A percentile compares a stretch with the other conserved stretches of the same genome.
These are phyloP conservation scores for Microsporum audouinii DNA, from an alignment of 2,329 filamentous ascomycete species.

Conservation along the genomic window DNA sequence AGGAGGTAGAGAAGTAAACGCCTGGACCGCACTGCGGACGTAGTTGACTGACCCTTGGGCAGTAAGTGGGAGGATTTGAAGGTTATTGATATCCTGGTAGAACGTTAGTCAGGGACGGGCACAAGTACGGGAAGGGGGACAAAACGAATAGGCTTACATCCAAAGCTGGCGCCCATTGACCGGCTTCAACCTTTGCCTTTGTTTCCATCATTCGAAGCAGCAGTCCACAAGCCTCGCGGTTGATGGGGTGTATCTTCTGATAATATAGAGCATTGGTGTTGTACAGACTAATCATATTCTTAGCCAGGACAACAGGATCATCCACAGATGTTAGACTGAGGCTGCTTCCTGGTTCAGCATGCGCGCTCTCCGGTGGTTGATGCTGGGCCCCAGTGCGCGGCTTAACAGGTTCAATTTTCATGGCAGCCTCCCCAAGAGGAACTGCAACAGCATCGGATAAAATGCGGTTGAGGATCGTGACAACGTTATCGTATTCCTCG, in stretches of 20 bases:
- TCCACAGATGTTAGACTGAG: constrained; percentile 56
- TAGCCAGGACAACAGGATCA: constrained; percentile 52
- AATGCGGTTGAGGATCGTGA: constrained; percentile 76
- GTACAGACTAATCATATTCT: constrained; percentile 53
- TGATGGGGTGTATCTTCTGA: constrained; percentile 46
- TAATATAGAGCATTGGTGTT: constrained; percentile 49
- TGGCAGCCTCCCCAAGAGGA: constrained; percentile 69
- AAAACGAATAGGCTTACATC: constrained; percentile 44
- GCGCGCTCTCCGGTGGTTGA: constrained; percentile 36
- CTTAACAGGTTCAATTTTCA: constrained; percentile 69
- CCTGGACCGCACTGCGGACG: constrained; percentile 69
- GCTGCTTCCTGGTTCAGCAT: constrained; percentile 30
- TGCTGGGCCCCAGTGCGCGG: constrained; percentile 43
- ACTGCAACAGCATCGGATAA: constrained; percentile 69
- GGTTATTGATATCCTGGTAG: constrained; percentile 54
- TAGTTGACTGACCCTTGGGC: constrained; percentile 62
- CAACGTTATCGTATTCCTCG: constrained; percentile 90
- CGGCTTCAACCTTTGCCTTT: constrained; percentile 47
- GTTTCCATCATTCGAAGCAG: constrained; percentile 51
- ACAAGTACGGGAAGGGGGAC: constrained; percentile 1
- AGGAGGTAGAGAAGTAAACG: constrained; percentile 66
- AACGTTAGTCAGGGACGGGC: neutral
- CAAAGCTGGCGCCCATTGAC: constrained; percentile 50
- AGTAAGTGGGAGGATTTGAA: constrained; percentile 70
- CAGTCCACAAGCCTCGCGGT: constrained; percentile 48